Conservation (phyloP, 305 asterid species). For the Fraxinus velutina region DNA sequence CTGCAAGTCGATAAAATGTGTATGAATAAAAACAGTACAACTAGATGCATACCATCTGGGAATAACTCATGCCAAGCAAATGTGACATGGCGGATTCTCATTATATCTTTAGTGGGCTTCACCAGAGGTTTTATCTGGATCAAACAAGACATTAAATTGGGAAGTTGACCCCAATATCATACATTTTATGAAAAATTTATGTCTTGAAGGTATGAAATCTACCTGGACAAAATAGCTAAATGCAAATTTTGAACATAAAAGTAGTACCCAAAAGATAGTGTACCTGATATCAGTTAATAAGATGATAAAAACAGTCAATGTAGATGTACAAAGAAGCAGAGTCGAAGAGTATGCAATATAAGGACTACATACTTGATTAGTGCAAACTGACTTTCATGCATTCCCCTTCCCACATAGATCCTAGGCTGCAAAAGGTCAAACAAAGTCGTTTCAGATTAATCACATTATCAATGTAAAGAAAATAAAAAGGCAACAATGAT, state of each 20-base stretch:
- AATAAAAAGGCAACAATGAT: neutral
- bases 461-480: neutral
- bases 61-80: conserved; percentile 97
- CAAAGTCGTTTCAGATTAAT: neutral
- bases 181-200: conserved; percentile 4
- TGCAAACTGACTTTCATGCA: conserved; percentile 95
- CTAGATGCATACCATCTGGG: conserved; percentile 63
- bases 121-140: conserved; percentile 88
- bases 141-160: conserved; percentile 26
- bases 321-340: conserved; percentile 20
- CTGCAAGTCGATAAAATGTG: conserved; percentile 16
- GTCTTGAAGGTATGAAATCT: conserved; percentile 29
- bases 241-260: conserved; percentile 69
- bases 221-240: conserved; percentile 89
- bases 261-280: conserved; percentile 88
- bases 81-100: conserved; percentile 62
- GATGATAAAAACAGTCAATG: conserved; percentile 22
- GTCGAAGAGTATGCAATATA: conserved; percentile 21
- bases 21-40: conserved; percentile 9
- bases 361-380: conserved; percentile 69
- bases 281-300: conserved; percentile 54
- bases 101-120: conserved; percentile 75
- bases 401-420: conserved; percentile 97
- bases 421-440: conserved; percentile 65
- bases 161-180: conserved; percentile 1